Conservation (phyloP, 129 eudicot genomes). For the Rutidosis leptorrhynchoides region DNA sequence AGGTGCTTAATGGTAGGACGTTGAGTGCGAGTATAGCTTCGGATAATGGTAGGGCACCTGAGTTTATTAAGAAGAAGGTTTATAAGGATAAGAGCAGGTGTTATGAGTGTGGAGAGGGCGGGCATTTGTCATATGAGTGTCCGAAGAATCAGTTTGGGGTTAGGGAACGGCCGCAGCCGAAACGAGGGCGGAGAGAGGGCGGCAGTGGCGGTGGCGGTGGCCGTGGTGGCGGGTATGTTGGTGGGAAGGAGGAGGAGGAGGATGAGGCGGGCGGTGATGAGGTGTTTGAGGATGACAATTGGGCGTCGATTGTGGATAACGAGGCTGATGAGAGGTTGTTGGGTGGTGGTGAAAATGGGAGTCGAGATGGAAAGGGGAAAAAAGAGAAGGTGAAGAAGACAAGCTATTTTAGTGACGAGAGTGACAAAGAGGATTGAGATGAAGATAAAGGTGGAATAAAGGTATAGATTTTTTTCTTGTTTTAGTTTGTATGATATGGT, state of each 20-base stretch:
- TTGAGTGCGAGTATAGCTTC: slow-evolving; percentile 70
- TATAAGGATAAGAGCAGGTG: slow-evolving; percentile 88
- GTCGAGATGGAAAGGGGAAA: slow-evolving; percentile 36
- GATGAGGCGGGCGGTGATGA: slow-evolving; percentile 48
- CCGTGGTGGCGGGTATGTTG: slow-evolving; percentile 13
- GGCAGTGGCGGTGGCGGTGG: slow-evolving; percentile 25
- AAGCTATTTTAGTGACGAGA: slow-evolving; percentile 89
- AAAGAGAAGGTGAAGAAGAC: slow-evolving; percentile 46
- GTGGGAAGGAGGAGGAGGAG: slow-evolving; percentile 30
- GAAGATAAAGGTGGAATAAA: not conserved
- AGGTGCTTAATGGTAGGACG: slow-evolving; percentile 60
- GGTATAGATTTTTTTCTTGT: slow-evolving; percentile 16
- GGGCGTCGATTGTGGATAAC: slow-evolving; percentile 95
- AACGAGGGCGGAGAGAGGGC: slow-evolving; percentile 46
- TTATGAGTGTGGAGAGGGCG: slow-evolving; percentile 90
- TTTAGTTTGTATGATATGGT: not conserved
- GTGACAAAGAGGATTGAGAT: slow-evolving; percentile 79
- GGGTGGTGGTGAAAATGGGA: slow-evolving; percentile 38
- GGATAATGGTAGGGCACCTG: slow-evolving; percentile 83
- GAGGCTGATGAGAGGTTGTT: slow-evolving; percentile 82
- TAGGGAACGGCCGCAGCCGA: slow-evolving; percentile 62
- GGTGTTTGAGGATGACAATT: slow-evolving; percentile 72
- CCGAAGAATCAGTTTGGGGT: slow-evolving; percentile 72
- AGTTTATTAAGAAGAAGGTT: slow-evolving; percentile 67
- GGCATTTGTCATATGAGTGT: slow-evolving; percentile 93